Evolutionary conservation across 2,329 filamentous ascomycete genomes (phyloP), one percentile per base, ranked within the genome.

Genomic region (Metarhizium humberi): DNA sequence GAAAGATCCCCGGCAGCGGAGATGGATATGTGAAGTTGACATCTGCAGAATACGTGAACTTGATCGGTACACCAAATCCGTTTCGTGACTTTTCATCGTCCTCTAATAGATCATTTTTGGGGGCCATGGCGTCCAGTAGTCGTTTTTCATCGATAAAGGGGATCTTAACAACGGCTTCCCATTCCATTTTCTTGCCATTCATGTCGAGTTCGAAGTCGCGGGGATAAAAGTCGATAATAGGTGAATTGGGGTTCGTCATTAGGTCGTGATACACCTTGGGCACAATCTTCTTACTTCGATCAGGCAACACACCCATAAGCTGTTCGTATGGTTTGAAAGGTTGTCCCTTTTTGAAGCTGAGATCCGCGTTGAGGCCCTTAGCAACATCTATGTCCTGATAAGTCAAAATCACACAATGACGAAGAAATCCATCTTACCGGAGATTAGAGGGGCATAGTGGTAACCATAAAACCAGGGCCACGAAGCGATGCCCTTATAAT

Each of bases 161-260:
- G 66, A 99, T 99, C 72, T 97, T 99, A 60, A 99, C 91, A 42
- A 99, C 92, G 32, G 94, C 94, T 69, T 99, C 94, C 94, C 94
- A 99, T 60, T 99, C 95, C 88, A 96, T 95, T 75, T 96, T 99
- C 77, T 99, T 99, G 57, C 94, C 95, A 64, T 99, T 97, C 94
- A 99, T 97, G 68, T 99, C 95, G 45, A 99, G 78, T 61, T 95
- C 90, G 65, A 99, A 99, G 64, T 99, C 94, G 63, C 92, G 83
- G 2, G 94, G 94, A 65, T 99, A 99, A 69, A 99, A 99, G 68
- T 99, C 94, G 65, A 96, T 88, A 68, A 99, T 99, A 2, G 94
- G 91, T 16, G 92, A 97, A 16, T 88, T 82, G 2, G 87, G 79
- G 55, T 88, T 88, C 2, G 90, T 96, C 94, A 99, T 99, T 51